Evolutionary conservation across 2,329 filamentous ascomycete species (phyloP).

Genomic region (Fusarium camptoceras): DNA sequence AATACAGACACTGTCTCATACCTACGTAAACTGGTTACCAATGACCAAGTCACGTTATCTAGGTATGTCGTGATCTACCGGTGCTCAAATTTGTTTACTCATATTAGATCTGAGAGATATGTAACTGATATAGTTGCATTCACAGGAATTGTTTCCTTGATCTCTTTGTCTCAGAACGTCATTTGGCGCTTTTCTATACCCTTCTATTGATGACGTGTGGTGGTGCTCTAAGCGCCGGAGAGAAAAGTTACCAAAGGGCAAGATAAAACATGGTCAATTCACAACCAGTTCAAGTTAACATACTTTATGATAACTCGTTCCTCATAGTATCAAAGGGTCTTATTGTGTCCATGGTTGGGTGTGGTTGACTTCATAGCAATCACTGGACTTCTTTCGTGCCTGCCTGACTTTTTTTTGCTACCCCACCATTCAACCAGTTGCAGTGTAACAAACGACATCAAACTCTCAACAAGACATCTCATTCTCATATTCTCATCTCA

Average conservation of each 20-base stretch:
- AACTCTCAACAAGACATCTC: slow-evolving; percentile 12
- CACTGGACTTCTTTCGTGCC: not conserved
- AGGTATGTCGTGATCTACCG: not conserved
- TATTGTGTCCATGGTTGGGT: not conserved
- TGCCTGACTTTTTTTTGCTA: slow-evolving; percentile 24
- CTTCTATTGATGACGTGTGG: slow-evolving; percentile 29
- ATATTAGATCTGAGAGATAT: too few species aligned
- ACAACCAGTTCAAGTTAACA: not conserved
- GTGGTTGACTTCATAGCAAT: not conserved
- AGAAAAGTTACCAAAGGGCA: not conserved
- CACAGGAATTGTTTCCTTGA: not conserved
- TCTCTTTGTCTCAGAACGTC: slow-evolving; percentile 12
- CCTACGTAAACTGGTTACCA: not conserved
- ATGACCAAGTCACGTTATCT: not conserved
- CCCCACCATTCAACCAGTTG: slow-evolving; percentile 13
- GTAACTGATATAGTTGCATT: not conserved
- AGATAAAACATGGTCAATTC: not conserved
- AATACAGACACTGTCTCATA: not conserved
- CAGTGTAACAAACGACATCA: slow-evolving; percentile 2
- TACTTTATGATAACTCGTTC: not conserved
- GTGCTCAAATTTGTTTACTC: not conserved
- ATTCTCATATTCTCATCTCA: not conserved
- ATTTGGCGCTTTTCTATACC: not conserved
- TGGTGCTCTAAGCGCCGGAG: not conserved
- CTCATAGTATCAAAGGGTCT: not conserved